Conservation (phyloP, 495 filamentous ascomycete genomes). For the Aspergillus baeticus region DNA sequence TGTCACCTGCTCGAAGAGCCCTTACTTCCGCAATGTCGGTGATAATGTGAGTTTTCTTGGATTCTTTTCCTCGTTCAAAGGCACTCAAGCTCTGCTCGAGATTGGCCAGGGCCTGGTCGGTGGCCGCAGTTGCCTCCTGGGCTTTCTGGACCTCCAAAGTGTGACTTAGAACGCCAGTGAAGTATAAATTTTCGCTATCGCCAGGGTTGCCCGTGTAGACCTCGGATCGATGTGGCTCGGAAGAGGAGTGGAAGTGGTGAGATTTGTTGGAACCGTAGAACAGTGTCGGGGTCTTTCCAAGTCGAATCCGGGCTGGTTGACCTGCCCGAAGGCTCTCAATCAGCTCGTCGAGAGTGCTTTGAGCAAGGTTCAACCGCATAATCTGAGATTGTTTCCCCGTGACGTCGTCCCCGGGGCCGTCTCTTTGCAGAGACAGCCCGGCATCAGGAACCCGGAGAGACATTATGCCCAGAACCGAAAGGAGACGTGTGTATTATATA, state of each 20-base stretch:
- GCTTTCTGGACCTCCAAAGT: constrained; percentile 56
- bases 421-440: constrained; percentile 49
- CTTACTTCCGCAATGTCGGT: constrained; percentile 37
- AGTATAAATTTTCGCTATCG: constrained; percentile 47
- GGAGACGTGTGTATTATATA: constrained; percentile 4
- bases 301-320: constrained; percentile 52
- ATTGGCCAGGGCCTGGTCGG: constrained; percentile 53
- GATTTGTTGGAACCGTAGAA: constrained; percentile 55
- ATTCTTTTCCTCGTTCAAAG: constrained; percentile 51
- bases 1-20: constrained; percentile 33
- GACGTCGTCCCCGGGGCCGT: constrained; percentile 29
- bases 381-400: constrained; percentile 44
- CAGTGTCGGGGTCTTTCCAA: constrained; percentile 49
- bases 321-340: constrained; percentile 63
- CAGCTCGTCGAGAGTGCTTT: constrained; percentile 68
- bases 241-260: constrained; percentile 47
- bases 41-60: constrained; percentile 49
- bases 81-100: constrained; percentile 53
- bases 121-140: constrained; percentile 50
- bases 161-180: constrained; percentile 56
- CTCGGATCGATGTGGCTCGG: constrained; percentile 50
- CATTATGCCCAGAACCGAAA: constrained; percentile 31
- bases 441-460: constrained; percentile 44
- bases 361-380: constrained; percentile 65
- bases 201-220: constrained; percentile 43